Conservation (phyloP, 805 yeast genomes). For the Candida odintsovae region DNA sequence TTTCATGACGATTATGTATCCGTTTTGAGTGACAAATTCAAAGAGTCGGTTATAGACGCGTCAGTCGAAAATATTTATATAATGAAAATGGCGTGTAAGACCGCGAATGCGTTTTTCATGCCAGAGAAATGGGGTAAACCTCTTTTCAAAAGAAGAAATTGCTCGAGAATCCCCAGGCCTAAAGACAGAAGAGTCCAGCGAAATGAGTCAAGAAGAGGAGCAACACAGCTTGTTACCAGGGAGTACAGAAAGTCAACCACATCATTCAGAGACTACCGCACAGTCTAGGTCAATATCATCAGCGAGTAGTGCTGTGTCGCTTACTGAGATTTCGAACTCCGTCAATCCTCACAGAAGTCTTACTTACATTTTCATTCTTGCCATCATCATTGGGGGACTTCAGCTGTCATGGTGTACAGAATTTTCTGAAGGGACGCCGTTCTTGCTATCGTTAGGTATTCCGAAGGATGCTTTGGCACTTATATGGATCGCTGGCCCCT, state of each 20-base stretch:
- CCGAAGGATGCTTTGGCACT: conserved; percentile 50
- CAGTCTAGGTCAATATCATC: neutral
- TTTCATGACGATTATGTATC: too few relatives aligned
- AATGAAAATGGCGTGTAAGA: neutral
- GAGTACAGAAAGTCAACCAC: neutral
- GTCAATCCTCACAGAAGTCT: conserved; percentile 41
- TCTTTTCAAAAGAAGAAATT: neutral
- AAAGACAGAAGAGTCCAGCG: neutral
- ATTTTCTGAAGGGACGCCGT: conserved; percentile 60
- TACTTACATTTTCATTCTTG: conserved; percentile 37
- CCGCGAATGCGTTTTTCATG: neutral
- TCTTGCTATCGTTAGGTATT: conserved; percentile 53
- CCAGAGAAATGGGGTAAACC: neutral
- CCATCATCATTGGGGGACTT: conserved; percentile 48
- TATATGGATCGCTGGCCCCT: conserved; percentile 65
- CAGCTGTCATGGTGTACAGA: conserved; percentile 65
- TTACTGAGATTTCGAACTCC: conserved; percentile 23
- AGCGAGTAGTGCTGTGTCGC: conserved; percentile 2
- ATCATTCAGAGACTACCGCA: neutral
- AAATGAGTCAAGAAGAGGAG: neutral
- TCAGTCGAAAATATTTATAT: neutral
- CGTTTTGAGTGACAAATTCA: too few relatives aligned
- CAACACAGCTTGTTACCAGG: neutral
- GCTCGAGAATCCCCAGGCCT: neutral
- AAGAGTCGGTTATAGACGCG: neutral